These are phyloP conservation scores for Arabis alpina DNA, from an alignment of 345 rosid genomes.

Conservation along the genomic window DNA sequence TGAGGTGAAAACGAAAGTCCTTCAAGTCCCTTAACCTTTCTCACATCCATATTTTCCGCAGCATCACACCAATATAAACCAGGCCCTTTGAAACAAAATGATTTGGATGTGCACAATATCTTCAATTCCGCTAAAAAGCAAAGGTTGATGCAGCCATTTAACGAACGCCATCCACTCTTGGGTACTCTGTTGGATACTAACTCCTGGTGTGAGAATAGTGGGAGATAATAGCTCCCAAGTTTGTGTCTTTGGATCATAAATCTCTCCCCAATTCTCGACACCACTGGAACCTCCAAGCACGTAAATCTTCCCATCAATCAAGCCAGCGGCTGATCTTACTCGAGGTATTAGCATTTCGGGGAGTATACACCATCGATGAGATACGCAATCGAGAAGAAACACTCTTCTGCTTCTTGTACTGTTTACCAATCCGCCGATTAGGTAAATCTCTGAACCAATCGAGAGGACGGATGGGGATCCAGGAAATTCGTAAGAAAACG, in stretches of 20 bases:
- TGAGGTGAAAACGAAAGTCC: too few species aligned
- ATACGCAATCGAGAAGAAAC: conserved; percentile 56
- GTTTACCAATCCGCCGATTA: too few species aligned
- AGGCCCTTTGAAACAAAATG: too few species aligned
- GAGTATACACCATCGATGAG: conserved; percentile 50
- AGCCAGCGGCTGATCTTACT: conserved; percentile 48
- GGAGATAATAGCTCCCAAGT: conserved; percentile 41
- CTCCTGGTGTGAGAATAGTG: not conserved
- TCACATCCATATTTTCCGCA: not conserved
- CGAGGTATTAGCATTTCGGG: conserved; percentile 58
- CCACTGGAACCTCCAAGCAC: conserved; percentile 66
- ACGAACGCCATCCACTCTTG: too few species aligned
- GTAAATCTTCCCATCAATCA: conserved; percentile 51
- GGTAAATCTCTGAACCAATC: too few species aligned
- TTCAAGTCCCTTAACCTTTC: too few species aligned
- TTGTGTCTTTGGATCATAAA: conserved; percentile 48
- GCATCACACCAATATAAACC: not conserved
- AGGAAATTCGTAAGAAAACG: too few species aligned
- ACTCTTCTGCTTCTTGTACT: not conserved
- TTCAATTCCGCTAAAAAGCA: not conserved
- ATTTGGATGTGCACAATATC: not conserved
- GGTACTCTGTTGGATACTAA: too few species aligned
- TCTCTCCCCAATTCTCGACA: conserved; percentile 65
- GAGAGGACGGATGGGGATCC: too few species aligned
- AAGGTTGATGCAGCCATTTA: not conserved